Conservation (phyloP, 345 rosid genomes). For the Populus simonii region DNA sequence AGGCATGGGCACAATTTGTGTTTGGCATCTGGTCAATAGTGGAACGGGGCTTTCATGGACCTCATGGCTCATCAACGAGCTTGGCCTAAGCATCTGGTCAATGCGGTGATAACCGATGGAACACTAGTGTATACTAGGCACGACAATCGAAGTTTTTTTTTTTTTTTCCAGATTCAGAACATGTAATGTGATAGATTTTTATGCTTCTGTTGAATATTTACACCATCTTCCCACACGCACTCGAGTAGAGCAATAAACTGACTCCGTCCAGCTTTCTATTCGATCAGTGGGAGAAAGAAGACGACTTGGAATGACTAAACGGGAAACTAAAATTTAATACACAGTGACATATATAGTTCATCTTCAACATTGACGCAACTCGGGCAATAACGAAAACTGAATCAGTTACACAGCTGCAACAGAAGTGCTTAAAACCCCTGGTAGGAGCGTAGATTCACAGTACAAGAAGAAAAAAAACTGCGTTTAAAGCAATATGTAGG, state of each 20-base stretch:
- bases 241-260: background rate
- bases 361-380: background rate
- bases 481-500: background rate
- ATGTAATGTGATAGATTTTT: background rate
- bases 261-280: background rate
- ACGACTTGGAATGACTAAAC: background rate
- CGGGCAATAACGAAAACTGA: background rate
- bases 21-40: no score
- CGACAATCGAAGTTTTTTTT: background rate
- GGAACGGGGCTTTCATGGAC: background rate
- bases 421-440: background rate
- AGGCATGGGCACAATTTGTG: no score
- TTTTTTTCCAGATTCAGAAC: background rate
- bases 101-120: background rate
- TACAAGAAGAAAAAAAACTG: background rate
- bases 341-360: background rate
- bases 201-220: background rate
- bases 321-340: background rate
- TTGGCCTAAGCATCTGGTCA: background rate
- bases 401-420: background rate
- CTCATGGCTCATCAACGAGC: background rate
- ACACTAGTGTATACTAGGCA: background rate
- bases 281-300: background rate
- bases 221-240: background rate
- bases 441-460: background rate